Evolutionary conservation across 306 rosid genomes (phyloP), one percentile per base, ranked within the genome.

Genomic region (Medicago lupulina): DNA sequence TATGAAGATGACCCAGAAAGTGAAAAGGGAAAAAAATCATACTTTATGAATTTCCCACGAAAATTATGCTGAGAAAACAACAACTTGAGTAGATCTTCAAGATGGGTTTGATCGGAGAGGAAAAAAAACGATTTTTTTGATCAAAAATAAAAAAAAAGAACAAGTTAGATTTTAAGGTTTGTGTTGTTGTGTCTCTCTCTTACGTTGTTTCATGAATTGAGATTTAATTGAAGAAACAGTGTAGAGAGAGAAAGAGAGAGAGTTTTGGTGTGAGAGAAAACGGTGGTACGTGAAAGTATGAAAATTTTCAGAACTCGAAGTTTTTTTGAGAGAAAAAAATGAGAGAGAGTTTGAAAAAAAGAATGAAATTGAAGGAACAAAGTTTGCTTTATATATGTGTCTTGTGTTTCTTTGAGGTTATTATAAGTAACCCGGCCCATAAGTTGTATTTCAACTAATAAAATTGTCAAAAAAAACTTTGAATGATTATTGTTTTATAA

Each of bases 71-170:
- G 72, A 67, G 55, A 43, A n/a, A 76, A 46, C 44, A 40, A 46
- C 57, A 78, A 67, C 63, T 46, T 8, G 34, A 28, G 75, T 60
- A 21, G 84, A 82, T 82, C 84, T 70, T 72, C 38, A 13, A 64
- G 72, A 64, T 31, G 67, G 18, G 67, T 61, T 61, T 34, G 67
- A 61, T 39, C 49, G 51, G 9, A 10, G 25, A 1, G 31, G 3
- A 13, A 63, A 5, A 49, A 75, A 69, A 25, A 34, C 6, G 38
- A 4, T 34, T 34, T 34, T 34, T 34, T 34, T 34, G 7, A 34
- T 6, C 6, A 6, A 34, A 1, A n/a, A n/a, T n/a, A n/a, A 1
- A 34, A 34, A 34, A 34, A 34, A 59, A 50, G 7, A 6, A 50
- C 9, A n/a, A 57, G 6, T 11, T 19, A 1, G 34, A 57, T 10